Evolutionary conservation across 495 filamentous ascomycete species (phyloP).

Genomic region (Chlorociboria aeruginascens): DNA sequence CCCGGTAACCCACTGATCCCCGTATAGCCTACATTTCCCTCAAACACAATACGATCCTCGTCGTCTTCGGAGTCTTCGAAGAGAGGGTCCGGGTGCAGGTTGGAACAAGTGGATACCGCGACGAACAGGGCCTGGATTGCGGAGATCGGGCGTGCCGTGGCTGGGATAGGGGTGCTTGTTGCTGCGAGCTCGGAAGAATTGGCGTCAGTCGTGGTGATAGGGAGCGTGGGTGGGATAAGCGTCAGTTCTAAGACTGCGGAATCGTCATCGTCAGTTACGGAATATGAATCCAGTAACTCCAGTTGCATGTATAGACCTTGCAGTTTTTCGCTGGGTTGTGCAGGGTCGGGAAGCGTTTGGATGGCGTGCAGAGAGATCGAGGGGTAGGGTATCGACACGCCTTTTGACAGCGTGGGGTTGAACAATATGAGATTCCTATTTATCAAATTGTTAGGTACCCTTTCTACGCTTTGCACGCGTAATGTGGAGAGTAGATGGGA

Average conservation of each 20-base stretch:
- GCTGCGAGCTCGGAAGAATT: background rate
- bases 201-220: constrained; percentile 31
- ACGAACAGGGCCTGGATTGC: constrained; percentile 47
- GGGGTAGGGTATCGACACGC: constrained; percentile 77
- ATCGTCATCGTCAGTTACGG: constrained; percentile 42
- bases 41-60: constrained; percentile 44
- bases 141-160: constrained; percentile 6
- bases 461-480: background rate
- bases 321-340: constrained; percentile 27
- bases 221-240: constrained; percentile 57
- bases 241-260: constrained; percentile 61
- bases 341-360: constrained; percentile 40
- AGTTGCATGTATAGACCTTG: constrained; percentile 74
- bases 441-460: constrained; percentile 5
- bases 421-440: constrained; percentile 65
- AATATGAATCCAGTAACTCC: constrained; percentile 35
- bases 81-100: constrained; percentile 78
- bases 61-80: constrained; percentile 37
- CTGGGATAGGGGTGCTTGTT: too few species aligned
- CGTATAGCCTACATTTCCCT: constrained; percentile 34
- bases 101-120: constrained; percentile 75
- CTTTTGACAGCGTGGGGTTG: constrained; percentile 43
- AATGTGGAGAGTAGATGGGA: background rate
- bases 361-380: constrained; percentile 81
- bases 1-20: constrained; percentile 35